Percentiles rank a stretch among this genome's conserved stretches.
phyloP scores from a whole-genome alignment of 2,329 filamentous ascomycete species.

The Epichloe sylvatica region DNA sequence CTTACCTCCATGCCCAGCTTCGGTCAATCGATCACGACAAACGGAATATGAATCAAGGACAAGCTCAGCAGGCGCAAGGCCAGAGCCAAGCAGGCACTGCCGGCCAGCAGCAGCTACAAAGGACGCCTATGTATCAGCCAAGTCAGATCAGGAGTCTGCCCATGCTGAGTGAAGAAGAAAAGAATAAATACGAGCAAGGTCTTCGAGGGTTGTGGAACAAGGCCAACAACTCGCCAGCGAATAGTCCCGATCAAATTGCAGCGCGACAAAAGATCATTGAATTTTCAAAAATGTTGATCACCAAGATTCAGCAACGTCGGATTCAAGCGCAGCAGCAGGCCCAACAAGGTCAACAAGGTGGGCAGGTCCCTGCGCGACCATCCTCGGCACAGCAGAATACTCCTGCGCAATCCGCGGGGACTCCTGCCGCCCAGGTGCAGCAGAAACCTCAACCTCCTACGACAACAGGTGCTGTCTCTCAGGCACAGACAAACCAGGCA shows the following conservation, averaged over 20 bases:
- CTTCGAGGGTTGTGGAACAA: constrained; percentile 40
- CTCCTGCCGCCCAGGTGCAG: constrained; percentile 10
- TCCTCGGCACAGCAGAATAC: constrained; percentile 7
- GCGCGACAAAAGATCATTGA: constrained; percentile 46
- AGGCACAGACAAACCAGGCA: constrained; percentile 2
- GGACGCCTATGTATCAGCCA: constrained; percentile 33
- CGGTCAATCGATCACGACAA: not conserved
- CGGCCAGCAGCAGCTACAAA: constrained; percentile 13
- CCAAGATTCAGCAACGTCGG: constrained; percentile 33
- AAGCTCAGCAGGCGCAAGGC: constrained; percentile 10
- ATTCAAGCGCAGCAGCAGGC: constrained; percentile 20
- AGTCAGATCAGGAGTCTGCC: constrained; percentile 36
- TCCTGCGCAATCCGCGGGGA: constrained; percentile 7
- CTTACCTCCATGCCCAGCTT: not conserved
- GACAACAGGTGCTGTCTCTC: constrained; percentile 1
- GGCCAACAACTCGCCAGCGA: constrained; percentile 32
- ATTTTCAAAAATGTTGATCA: constrained; percentile 43
- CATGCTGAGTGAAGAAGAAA: constrained; percentile 40
- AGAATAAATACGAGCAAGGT: constrained; percentile 43
- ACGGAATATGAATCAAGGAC: constrained; percentile 14
- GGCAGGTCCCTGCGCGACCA: constrained; percentile 11
- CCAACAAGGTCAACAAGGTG: constrained; percentile 12
- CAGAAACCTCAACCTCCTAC: constrained; percentile 2
- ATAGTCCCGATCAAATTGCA: constrained; percentile 33
- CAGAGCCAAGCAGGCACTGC: constrained; percentile 13